Percentiles rank a stretch among this genome's conserved stretches.
Conservation (phyloP, 768 basidiomycete species). For the Agaricus sinodeliciosus region DNA sequence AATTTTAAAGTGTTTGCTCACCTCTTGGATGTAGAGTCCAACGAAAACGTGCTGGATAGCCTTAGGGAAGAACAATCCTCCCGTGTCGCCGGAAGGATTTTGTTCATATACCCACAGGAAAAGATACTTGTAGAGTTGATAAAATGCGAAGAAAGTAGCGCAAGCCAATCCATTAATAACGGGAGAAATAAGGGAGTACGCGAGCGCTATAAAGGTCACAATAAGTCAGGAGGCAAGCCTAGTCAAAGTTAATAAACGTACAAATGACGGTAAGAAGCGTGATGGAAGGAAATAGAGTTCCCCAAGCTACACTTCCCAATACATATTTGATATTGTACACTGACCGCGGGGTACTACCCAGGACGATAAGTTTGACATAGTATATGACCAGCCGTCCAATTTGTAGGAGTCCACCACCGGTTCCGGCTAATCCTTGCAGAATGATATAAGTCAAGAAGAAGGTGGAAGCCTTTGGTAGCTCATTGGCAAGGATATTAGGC, state of each 20-base stretch:
- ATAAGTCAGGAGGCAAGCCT: conserved; percentile 20
- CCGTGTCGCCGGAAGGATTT: conserved; percentile 66
- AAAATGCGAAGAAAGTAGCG: conserved; percentile 78
- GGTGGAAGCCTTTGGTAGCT: conserved; percentile 78
- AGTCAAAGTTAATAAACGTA: conserved; percentile 27
- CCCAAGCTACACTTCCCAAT: conserved; percentile 69
- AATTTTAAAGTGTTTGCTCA: conserved; percentile 6
- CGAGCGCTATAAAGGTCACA: conserved; percentile 40
- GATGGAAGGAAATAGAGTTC: conserved; percentile 57
- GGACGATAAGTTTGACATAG: conserved; percentile 83
- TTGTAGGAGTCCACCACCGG: conserved; percentile 76
- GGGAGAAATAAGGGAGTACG: conserved; percentile 86
- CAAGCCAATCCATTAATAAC: conserved; percentile 89
- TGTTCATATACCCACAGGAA: conserved; percentile 79
- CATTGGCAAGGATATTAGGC: conserved; percentile 64
- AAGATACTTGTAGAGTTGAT: conserved; percentile 79
- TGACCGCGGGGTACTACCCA: conserved; percentile 85
- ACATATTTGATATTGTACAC: conserved; percentile 81
- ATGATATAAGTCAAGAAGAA: conserved; percentile 90
- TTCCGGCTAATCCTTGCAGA: conserved; percentile 74
- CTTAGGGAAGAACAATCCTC: conserved; percentile 92
- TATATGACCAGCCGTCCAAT: conserved; percentile 73
- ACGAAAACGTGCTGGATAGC: conserved; percentile 92
- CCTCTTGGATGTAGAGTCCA: conserved; percentile 85
- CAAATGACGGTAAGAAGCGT: conserved; percentile 77